These are phyloP conservation scores for Bryoerythrophyllum caledonicum DNA, from an alignment of 225 moss, liverwort and hornwort species.

Conservation along the genomic window DNA sequence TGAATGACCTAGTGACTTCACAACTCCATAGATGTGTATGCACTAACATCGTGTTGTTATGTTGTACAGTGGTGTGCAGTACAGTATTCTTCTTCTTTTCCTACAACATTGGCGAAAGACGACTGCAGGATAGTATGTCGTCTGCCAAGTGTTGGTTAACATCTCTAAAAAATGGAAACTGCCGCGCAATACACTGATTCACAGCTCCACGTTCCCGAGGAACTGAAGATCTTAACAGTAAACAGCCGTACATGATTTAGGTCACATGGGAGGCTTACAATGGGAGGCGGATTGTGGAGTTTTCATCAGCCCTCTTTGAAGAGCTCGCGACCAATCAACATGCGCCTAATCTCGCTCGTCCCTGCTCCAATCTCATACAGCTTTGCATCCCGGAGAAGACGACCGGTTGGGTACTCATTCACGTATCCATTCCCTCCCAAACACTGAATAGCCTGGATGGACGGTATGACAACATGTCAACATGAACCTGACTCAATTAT, in stretches of 20 bases:
- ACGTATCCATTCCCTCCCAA: conserved; percentile 98
- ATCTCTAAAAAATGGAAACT: no score
- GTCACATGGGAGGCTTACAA: no score
- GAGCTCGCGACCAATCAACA: conserved; percentile 90
- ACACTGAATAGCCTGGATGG: conserved; percentile 86
- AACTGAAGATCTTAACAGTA: neutral
- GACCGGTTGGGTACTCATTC: conserved; percentile 94
- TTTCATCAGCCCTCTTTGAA: conserved; percentile 68
- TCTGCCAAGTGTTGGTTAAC: no score
- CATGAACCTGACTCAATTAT: neutral
- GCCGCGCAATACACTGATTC: no score
- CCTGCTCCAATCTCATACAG: conserved; percentile 99
- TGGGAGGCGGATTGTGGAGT: neutral
- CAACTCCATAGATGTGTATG: no score
- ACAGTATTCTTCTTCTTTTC: no score
- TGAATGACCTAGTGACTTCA: no score
- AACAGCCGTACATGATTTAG: conserved; percentile 24
- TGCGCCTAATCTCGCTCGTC: conserved; percentile 96
- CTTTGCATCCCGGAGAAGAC: conserved; percentile 95
- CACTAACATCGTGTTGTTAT: no score
- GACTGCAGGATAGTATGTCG: no score
- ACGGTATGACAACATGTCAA: neutral
- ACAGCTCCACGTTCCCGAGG: neutral
- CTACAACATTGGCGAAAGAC: no score
- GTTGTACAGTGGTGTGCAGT: no score